Evolutionary conservation across 495 filamentous ascomycete species (phyloP).

Genomic region (Podospora pseudocomata): DNA sequence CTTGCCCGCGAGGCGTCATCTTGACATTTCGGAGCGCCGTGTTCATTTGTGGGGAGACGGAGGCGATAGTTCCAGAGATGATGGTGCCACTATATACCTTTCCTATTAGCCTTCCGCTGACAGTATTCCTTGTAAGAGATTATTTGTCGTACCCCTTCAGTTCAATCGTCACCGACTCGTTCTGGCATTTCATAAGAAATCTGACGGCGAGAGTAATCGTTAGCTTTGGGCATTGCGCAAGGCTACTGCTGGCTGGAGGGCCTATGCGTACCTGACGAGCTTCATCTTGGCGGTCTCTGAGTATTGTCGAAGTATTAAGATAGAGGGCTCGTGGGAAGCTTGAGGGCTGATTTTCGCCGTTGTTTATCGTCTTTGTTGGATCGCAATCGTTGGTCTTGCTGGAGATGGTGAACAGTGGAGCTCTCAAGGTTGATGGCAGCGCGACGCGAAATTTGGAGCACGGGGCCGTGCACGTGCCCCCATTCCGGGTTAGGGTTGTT

Average conservation of each 20-base stretch:
- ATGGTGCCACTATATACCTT: slow-evolving; percentile 65
- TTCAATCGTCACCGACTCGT: slow-evolving; percentile 96
- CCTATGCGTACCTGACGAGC: slow-evolving; percentile 76
- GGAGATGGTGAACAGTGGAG: background rate
- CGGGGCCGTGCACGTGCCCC: background rate
- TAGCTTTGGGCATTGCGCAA: slow-evolving; percentile 5
- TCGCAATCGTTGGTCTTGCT: background rate
- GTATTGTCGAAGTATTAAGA: too few relatives aligned
- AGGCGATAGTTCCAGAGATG: slow-evolving; percentile 90
- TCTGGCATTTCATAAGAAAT: slow-evolving; percentile 97
- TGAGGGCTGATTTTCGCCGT: background rate
- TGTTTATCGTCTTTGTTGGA: background rate
- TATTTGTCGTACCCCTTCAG: slow-evolving; percentile 74
- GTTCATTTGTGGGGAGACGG: slow-evolving; percentile 96
- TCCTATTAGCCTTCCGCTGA: background rate
- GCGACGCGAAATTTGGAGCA: background rate
- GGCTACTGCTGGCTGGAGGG: background rate
- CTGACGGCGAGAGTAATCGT: slow-evolving; percentile 42
- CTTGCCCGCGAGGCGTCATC: slow-evolving; percentile 84
- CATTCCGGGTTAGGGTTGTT: background rate
- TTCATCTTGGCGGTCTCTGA: slow-evolving; percentile 66
- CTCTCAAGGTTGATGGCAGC: background rate
- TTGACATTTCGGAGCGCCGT: slow-evolving; percentile 89
- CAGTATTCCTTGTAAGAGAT: slow-evolving; percentile 30
- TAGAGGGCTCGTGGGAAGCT: background rate